Evolutionary conservation across 2,329 filamentous ascomycete genomes (phyloP), one percentile per base, ranked within the genome.

Genomic region (Myriosclerotinia scirpicola): DNA sequence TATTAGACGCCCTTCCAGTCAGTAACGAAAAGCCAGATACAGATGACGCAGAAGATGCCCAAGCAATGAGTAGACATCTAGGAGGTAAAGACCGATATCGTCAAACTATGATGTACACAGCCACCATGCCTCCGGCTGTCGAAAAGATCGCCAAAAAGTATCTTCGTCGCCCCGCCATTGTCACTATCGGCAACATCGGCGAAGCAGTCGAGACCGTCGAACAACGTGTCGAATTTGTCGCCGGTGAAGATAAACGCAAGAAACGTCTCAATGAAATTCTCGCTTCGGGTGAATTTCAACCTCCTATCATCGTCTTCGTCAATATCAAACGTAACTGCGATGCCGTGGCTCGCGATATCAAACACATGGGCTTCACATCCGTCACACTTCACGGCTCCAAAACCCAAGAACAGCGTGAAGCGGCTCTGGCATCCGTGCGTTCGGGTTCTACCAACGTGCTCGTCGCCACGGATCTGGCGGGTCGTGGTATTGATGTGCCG

Each of bases 51-150:
- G 95, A 99, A 78, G 86, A 98, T 75, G 83, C 91, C 0, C 82
- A 85, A 66, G 87, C 89, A n/a, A 98, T 98, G 94, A 89, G 88
- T 73, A 85, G 87, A 67, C 90, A 90, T 73, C 80, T 96, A 1
- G 88, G 89, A 64, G 87, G 87, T 22, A 87, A 87, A 71, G 90
- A 93, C 74, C 85, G 90, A 30, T 98, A 98, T 80, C 85, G 95
- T 67, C 94, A 99, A 79, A 99, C 95, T 0, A 99, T 99, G 95
- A 99, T 99, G 95, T 99, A 98, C 86, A 98, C 95, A 71, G 95
- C 95, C 64, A 99, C 95, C 38, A 99, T 99, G 95, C 93, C 95
- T 1, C 81, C 91, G 0, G 87, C 91, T 0, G 91, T 99, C 20
- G 95, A 99, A 77, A 91, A 91, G 69, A 98, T 99, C 70, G 95